Base-by-base conservation (phyloP, 768 basidiomycete species). In the Hemileccinum rubropunctum region DNA sequence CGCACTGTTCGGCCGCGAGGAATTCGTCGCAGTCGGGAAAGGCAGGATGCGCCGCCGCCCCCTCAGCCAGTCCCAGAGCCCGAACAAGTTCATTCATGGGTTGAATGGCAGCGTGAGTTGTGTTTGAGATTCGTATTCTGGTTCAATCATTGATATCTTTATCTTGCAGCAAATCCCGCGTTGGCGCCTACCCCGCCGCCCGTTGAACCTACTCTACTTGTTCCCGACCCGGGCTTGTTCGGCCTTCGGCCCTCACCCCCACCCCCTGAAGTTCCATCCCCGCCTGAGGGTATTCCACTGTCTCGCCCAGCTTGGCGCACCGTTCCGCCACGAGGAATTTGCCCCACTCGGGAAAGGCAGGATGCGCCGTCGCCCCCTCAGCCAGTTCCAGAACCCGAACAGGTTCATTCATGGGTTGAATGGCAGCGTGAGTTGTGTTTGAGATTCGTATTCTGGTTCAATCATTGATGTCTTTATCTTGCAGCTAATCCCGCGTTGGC, bases 71-170 rank as follows among this genome's bases (percentile, higher is more conserved):
- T 27, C 6, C 62, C 49, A 28, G 75, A 78, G 59, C 73, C 74
- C 26, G 70, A 81, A 54, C 68, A 68, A 38, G 65, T 70, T 6
- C 65, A 66, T 20, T 82, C 82, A 3, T 86, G 84, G 84, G 74
- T 72, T 34, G 76, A 80, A 32, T 86, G 84, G 84, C 81, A 74
- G 61, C 84, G 84, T 86, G 56, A 70, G 83, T 77, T 47, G n/a
- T n/a, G n/a, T n/a, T n/a, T n/a, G n/a, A n/a, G n/a, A n/a, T n/a
- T n/a, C n/a, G n/a, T n/a, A n/a, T n/a, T n/a, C n/a, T n/a, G n/a
- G n/a, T n/a, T n/a, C n/a, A n/a, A n/a, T n/a, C n/a, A n/a, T n/a
- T n/a, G n/a, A n/a, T n/a, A n/a, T n/a, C n/a, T n/a, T n/a, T n/a
- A n/a, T n/a, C n/a, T n/a, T n/a, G n/a, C n/a, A n/a, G n/a, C n/a